Conservation (phyloP, 2,329 filamentous ascomycete genomes). For the Ceratocystis huliohia region DNA sequence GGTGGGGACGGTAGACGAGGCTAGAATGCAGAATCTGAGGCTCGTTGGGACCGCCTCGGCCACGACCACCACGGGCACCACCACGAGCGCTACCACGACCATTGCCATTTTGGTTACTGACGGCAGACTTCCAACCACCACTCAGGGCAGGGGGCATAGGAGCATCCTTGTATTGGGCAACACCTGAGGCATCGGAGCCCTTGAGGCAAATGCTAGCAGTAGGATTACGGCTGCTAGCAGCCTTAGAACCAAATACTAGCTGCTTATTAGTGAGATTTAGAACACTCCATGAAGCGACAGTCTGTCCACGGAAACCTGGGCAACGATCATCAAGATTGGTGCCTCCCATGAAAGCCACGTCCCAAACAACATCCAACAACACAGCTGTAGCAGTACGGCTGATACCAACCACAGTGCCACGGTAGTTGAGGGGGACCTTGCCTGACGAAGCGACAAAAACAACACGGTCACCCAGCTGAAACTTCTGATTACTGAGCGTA, state of each 20-base stretch:
- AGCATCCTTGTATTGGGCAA: constrained; percentile 50
- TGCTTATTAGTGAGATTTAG: constrained; percentile 78
- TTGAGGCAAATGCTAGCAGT: not conserved
- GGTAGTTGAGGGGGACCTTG: constrained; percentile 83
- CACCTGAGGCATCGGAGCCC: constrained; percentile 41
- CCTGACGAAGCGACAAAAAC: constrained; percentile 88
- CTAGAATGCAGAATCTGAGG: constrained; percentile 12
- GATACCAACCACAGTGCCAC: constrained; percentile 88
- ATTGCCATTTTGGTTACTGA: constrained; percentile 11
- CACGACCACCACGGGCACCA: constrained; percentile 24
- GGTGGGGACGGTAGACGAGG: constrained; percentile 20
- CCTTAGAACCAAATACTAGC: constrained; percentile 56
- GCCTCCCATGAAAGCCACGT: constrained; percentile 92
- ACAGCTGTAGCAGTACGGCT: constrained; percentile 73
- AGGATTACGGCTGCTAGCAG: constrained; percentile 28
- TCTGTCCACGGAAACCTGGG: constrained; percentile 85
- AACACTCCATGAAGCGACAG: constrained; percentile 75
- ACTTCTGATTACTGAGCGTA: constrained; percentile 71
- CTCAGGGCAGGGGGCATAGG: constrained; percentile 41
- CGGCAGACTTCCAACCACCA: constrained; percentile 38
- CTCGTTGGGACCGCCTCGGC: constrained; percentile 22
- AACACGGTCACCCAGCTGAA: constrained; percentile 75
- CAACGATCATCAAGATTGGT: constrained; percentile 83
- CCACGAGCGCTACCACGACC: constrained; percentile 21
- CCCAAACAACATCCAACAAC: constrained; percentile 84